phyloP scores from a whole-genome alignment of 2,329 filamentous ascomycete species.

The Claviceps maximensis region DNA sequence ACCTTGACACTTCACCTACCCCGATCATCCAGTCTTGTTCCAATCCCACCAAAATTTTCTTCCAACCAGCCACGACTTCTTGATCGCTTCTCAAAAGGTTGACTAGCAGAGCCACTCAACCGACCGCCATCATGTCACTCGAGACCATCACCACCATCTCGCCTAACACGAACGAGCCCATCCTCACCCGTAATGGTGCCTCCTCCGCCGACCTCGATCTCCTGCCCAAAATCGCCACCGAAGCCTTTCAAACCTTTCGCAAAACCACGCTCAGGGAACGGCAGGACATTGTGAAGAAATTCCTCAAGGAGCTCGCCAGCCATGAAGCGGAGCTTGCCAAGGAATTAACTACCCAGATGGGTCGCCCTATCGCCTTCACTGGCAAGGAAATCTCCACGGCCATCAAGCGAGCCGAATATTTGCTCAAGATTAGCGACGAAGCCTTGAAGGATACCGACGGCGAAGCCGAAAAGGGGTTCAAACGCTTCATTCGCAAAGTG shows the following conservation, averaged over 20 bases:
- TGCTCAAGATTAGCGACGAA: slow-evolving; percentile 72
- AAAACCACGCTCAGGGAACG: slow-evolving; percentile 63
- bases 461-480: slow-evolving; percentile 77
- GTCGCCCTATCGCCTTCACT: slow-evolving; percentile 77
- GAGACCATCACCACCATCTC: slow-evolving; percentile 70
- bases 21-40: background rate
- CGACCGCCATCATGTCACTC: slow-evolving; percentile 39
- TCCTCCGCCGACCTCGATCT: slow-evolving; percentile 55
- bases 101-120: background rate
- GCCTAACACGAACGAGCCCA: slow-evolving; percentile 72
- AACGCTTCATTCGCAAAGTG: slow-evolving; percentile 76
- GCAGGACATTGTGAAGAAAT: slow-evolving; percentile 68
- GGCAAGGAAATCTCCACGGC: slow-evolving; percentile 75
- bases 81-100: background rate
- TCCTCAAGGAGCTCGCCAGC: slow-evolving; percentile 55
- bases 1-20: background rate
- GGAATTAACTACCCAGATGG: slow-evolving; percentile 91
- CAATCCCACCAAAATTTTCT: background rate
- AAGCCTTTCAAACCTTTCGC: slow-evolving; percentile 65
- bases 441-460: slow-evolving; percentile 69
- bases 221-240: slow-evolving; percentile 57
- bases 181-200: slow-evolving; percentile 66
- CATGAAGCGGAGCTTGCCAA: slow-evolving; percentile 68
- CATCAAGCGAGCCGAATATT: slow-evolving; percentile 70
- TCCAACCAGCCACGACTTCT: background rate